phyloP scores from a whole-genome alignment of 2,329 filamentous ascomycete genomes.

The Phialophora verrucosa region DNA sequence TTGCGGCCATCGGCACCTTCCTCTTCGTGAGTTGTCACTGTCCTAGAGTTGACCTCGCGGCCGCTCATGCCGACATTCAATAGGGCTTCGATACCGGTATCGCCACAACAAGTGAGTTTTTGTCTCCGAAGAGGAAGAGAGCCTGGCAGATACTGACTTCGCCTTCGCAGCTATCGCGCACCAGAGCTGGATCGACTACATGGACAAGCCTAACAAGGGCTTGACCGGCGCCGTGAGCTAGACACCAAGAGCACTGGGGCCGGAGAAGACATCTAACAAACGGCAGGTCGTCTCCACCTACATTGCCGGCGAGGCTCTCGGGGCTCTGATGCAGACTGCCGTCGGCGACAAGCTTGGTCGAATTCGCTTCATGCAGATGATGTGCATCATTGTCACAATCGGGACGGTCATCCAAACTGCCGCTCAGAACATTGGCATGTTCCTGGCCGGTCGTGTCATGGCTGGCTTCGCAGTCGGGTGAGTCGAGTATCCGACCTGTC shows the following conservation, averaged over 20 bases:
- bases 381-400: constrained; percentile 72
- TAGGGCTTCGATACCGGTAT: constrained; percentile 67
- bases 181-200: constrained; percentile 65
- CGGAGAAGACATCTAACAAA: neutral
- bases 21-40: constrained; percentile 56
- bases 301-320: constrained; percentile 64
- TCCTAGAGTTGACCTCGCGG: neutral
- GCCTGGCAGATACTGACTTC: constrained; percentile 40
- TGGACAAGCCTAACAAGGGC: constrained; percentile 60
- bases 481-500: constrained; percentile 62
- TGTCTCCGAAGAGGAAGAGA: constrained; percentile 35
- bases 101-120: constrained; percentile 57
- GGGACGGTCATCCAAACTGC: constrained; percentile 71
- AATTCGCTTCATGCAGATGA: constrained; percentile 57
- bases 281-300: constrained; percentile 61
- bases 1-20: constrained; percentile 65
- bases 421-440: constrained; percentile 61
- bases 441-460: constrained; percentile 74
- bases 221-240: constrained; percentile 59
- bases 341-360: constrained; percentile 61
- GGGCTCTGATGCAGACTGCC: constrained; percentile 60
- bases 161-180: constrained; percentile 57
- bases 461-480: constrained; percentile 80
- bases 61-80: neutral
- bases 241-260: neutral